Conservation (phyloP, 1,139 yeast genomes). For the Zygosaccharomyces sapae region DNA sequence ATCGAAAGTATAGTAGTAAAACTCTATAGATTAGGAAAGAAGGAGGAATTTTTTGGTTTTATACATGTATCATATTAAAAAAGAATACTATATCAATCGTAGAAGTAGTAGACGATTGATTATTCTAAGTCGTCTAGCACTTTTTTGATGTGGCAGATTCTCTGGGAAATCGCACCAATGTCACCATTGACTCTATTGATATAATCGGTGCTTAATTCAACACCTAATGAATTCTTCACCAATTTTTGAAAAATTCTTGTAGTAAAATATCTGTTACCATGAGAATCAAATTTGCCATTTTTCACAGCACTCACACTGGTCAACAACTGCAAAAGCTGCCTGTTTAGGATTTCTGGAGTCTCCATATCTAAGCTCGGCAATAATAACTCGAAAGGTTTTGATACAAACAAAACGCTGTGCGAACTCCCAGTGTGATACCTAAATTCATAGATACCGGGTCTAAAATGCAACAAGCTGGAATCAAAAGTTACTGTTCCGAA, state of each 20-base stretch:
- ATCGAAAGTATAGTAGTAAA: not conserved
- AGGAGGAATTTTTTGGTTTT: not conserved
- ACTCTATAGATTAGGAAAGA: not conserved
- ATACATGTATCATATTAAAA: not conserved
- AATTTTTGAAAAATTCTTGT: slow-evolving; percentile 25
- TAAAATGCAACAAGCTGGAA: slow-evolving; percentile 55
- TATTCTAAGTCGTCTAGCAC: slow-evolving; percentile 32
- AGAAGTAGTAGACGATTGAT: not conserved
- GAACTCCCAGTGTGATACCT: slow-evolving; percentile 68
- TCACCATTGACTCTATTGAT: slow-evolving; percentile 36
- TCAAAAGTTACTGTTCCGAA: slow-evolving; percentile 53
- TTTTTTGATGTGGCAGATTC: slow-evolving; percentile 35
- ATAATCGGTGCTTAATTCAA: slow-evolving; percentile 37
- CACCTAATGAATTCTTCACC: slow-evolving; percentile 34
- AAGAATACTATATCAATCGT: not conserved
- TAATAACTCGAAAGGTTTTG: slow-evolving; percentile 67
- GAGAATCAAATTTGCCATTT: slow-evolving; percentile 18
- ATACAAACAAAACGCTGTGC: slow-evolving; percentile 66
- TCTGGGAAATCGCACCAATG: slow-evolving; percentile 30
- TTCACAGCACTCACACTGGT: slow-evolving; percentile 22
- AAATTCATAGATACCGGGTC: slow-evolving; percentile 70
- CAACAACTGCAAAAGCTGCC: slow-evolving; percentile 23
- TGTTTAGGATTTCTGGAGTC: slow-evolving; percentile 20
- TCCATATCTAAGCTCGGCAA: slow-evolving; percentile 44
- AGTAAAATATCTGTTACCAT: slow-evolving; percentile 26